phyloP scores from a whole-genome alignment of 306 rosid species.

The Dryas octopetala region DNA sequence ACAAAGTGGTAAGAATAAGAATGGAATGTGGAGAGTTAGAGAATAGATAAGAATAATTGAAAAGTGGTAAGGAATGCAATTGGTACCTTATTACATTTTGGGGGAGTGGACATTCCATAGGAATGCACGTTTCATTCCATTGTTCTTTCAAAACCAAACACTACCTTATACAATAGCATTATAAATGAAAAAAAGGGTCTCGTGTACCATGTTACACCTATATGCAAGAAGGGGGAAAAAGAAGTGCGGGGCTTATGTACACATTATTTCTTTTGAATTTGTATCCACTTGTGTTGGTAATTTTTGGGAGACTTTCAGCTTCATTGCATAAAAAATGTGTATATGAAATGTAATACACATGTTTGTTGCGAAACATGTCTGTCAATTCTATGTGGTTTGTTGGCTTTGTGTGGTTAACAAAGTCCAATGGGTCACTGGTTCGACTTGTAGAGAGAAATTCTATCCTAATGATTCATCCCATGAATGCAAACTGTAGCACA shows the following conservation, averaged over 20 bases:
- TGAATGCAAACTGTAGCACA: neutral
- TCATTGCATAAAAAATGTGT: neutral
- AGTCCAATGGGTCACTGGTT: no score
- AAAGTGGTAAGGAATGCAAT: neutral
- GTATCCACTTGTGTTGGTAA: neutral
- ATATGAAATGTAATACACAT: neutral
- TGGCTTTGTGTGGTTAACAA: no score
- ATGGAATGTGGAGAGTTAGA: neutral
- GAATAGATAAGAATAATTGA: neutral
- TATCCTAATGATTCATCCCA: neutral
- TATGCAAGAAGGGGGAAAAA: neutral
- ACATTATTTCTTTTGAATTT: neutral
- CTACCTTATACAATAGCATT: neutral
- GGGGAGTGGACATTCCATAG: neutral
- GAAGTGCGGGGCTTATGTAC: neutral
- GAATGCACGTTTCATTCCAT: neutral
- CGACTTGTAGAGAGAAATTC: no score
- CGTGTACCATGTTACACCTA: neutral
- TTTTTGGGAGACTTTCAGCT: neutral
- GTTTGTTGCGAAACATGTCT: neutral
- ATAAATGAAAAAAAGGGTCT: neutral
- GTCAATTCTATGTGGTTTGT: neutral
- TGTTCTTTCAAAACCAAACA: neutral
- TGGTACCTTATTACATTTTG: neutral
- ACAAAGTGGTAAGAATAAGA: neutral